Evolutionary conservation across 768 basidiomycete genomes (phyloP), one percentile per base, ranked within the genome.

Genomic region (Xerocomellus amylosporus): DNA sequence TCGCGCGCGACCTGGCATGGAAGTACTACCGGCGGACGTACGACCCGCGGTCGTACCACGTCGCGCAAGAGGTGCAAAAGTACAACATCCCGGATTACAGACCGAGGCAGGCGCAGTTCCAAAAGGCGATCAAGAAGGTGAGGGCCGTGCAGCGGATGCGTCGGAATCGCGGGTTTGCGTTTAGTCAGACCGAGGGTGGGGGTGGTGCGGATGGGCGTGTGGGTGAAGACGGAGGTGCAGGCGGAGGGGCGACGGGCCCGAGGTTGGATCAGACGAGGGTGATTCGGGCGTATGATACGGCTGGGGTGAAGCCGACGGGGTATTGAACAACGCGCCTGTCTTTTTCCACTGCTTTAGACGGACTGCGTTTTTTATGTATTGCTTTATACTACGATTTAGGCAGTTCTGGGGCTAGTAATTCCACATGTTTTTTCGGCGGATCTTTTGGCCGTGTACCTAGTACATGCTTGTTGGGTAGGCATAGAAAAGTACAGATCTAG

Each of bases 71-170:
- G 68, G 81, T 99, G n/a, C 96, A 98, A 75, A 98, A 97, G 74
- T 98, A 95, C 77, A 96, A 97, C 71, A 87, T 97, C 53, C 93
- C 93, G 4, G 93, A 96, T 65, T 99, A 98, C 69, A 80, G 97
- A 39, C 97, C 97, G 3, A 80, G 97, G 53, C 96, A 98, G 73
- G 97, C 97, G 73, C 97, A 98, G 88, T 97, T 97, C 75, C 94
- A 98, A 72, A 97, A 98, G 70, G 97, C 97, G 15, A 99, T 99
- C 80, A 98, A 98, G 74, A 99, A 99, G 71, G 97, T 99, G 13
- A 85, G 97, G n/a, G 97, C 97, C 0, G 91, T 94, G 2, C 97
- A 99, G 68, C 85, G 97, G 33, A 93, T 98, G 90, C 87, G 97
- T 14, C 81, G 92, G 53, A 97, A 93, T 58, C 86, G 97, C 45